phyloP scores from a whole-genome alignment of 768 basidiomycete genomes.

The Scleroderma citrinum region DNA sequence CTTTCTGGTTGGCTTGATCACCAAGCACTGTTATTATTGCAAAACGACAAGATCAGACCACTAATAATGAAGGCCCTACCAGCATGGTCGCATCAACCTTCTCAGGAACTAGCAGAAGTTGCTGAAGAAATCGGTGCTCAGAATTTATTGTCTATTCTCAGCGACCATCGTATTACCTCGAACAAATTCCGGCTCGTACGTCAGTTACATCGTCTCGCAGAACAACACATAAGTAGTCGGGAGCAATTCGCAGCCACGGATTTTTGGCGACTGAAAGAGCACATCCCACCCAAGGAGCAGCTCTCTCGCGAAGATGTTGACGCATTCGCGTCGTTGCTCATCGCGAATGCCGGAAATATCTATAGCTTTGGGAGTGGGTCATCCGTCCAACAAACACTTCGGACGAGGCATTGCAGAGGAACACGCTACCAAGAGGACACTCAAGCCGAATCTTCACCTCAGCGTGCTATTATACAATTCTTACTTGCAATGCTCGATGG shows the following conservation, averaged over 20 bases:
- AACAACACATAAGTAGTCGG: slow-evolving; percentile 32
- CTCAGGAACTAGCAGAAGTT: slow-evolving; percentile 38
- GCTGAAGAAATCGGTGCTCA: slow-evolving; percentile 41
- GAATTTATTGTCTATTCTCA: slow-evolving; percentile 49
- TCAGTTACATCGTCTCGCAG: slow-evolving; percentile 48
- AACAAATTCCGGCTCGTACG: slow-evolving; percentile 77
- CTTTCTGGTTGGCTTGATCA: slow-evolving; percentile 61
- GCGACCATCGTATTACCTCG: slow-evolving; percentile 52
- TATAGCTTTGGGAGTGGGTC: slow-evolving; percentile 54
- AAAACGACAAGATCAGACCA: slow-evolving; percentile 30
- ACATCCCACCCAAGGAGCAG: slow-evolving; percentile 49
- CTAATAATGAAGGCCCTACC: slow-evolving; percentile 54
- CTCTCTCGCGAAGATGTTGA: slow-evolving; percentile 65
- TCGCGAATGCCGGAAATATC: slow-evolving; percentile 52
- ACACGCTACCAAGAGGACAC: slow-evolving; percentile 9
- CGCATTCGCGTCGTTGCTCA: slow-evolving; percentile 65
- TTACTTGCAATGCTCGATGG: slow-evolving; percentile 57
- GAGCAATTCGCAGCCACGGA: slow-evolving; percentile 49
- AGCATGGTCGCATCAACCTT: slow-evolving; percentile 71
- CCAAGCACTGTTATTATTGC: slow-evolving; percentile 40
- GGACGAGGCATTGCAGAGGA: slow-evolving; percentile 29
- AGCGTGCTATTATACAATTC: slow-evolving; percentile 45
- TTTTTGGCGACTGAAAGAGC: slow-evolving; percentile 84
- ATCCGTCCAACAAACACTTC: slow-evolving; percentile 36
- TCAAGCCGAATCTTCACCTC: slow-evolving; percentile 28